Conservation (phyloP, 2,329 filamentous ascomycete genomes). For the Trichophyton equinum region DNA sequence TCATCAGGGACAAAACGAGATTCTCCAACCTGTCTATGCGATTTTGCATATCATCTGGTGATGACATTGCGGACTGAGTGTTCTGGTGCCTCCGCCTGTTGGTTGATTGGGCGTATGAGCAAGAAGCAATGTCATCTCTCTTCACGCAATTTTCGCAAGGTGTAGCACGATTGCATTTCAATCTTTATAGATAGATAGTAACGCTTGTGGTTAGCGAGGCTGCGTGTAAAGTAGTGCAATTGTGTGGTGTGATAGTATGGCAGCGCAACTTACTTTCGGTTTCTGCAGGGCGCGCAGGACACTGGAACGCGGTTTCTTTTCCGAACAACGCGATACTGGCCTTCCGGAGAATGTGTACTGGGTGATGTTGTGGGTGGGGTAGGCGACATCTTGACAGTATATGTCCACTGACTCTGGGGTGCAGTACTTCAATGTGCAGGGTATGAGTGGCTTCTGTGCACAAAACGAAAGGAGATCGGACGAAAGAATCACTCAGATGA, state of each 20-base stretch:
- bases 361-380: constrained; percentile 47
- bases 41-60: constrained; percentile 95
- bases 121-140: constrained; percentile 66
- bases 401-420: not conserved
- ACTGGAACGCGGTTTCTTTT: constrained; percentile 86
- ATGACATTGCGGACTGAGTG: constrained; percentile 45
- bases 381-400: constrained; percentile 22
- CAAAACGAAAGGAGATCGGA: not conserved
- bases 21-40: constrained; percentile 91
- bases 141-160: constrained; percentile 94
- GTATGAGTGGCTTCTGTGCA: not conserved
- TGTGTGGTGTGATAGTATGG: constrained; percentile 8
- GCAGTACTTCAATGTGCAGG: not conserved
- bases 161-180: constrained; percentile 85
- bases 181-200: constrained; percentile 27
- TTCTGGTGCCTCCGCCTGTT: constrained; percentile 60
- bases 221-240: constrained; percentile 9
- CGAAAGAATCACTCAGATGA: not conserved
- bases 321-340: constrained; percentile 74
- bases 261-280: constrained; percentile 56
- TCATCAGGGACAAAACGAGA: constrained; percentile 86
- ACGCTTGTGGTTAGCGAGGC: constrained; percentile 3
- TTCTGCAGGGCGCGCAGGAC: constrained; percentile 81
- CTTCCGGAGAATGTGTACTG: constrained; percentile 65
- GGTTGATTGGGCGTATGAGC: constrained; percentile 73